Conservation (phyloP, 148 eudicot species). For the Cornus florida region DNA sequence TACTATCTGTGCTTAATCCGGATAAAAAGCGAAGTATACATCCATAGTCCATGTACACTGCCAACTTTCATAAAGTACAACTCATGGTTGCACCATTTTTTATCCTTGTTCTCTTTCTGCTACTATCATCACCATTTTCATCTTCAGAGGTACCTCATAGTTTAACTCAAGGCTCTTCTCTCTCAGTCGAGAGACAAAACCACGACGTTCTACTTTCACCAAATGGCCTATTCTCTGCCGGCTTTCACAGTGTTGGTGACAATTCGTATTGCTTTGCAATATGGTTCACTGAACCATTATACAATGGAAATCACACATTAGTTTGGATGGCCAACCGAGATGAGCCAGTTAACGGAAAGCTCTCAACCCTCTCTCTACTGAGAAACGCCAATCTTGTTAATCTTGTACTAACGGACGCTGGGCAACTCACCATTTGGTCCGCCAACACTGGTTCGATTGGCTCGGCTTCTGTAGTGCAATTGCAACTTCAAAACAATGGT, state of each 20-base stretch:
- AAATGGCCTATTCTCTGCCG: slow-evolving; percentile 43
- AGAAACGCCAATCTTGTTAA: slow-evolving; percentile 27
- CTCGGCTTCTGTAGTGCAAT: neutral
- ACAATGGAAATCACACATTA: slow-evolving; percentile 20
- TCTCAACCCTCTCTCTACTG: slow-evolving; percentile 28
- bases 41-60: no score
- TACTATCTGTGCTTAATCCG: no score
- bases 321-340: slow-evolving; percentile 60
- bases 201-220: slow-evolving; percentile 34
- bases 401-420: slow-evolving; percentile 31
- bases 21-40: no score
- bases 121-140: neutral
- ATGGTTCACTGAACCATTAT: slow-evolving; percentile 38
- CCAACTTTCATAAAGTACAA: no score
- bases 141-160: neutral
- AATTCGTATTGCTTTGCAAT: slow-evolving; percentile 51
- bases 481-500: slow-evolving; percentile 8
- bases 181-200: slow-evolving; percentile 23
- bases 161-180: slow-evolving; percentile 14
- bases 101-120: neutral
- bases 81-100: neutral
- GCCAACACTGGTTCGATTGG: slow-evolving; percentile 3
- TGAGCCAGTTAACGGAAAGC: slow-evolving; percentile 32
- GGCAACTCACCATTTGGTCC: slow-evolving; percentile 31
- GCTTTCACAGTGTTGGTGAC: slow-evolving; percentile 33